A percentile compares a stretch with the other conserved stretches of the same genome.
These are phyloP conservation scores for Nicotiana rustica DNA, from an alignment of 305 asterid species.

Conservation along the genomic window DNA sequence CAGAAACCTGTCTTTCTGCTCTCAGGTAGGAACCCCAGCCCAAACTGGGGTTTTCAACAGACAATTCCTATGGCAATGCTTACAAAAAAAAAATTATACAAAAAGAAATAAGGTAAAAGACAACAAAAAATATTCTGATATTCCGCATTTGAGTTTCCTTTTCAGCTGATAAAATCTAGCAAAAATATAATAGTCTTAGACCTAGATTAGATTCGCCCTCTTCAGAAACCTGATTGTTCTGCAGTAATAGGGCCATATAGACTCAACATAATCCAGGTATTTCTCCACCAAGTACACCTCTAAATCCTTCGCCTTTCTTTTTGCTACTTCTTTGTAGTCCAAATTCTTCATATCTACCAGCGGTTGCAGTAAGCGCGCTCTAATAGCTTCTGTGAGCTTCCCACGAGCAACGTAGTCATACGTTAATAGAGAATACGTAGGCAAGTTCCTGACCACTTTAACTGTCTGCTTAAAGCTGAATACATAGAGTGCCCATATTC, in stretches of 20 bases:
- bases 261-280: conserved; percentile 76
- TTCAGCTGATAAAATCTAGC: conserved; percentile 3
- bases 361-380: conserved; percentile 57
- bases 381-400: conserved; percentile 63
- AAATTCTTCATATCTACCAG: conserved; percentile 54
- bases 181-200: conserved; percentile 10
- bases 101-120: not conserved
- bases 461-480: conserved; percentile 75
- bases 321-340: conserved; percentile 53
- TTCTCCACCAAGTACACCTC: conserved; percentile 60
- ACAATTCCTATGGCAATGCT: conserved; percentile 28
- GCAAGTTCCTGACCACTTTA: conserved; percentile 60
- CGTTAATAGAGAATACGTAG: conserved; percentile 52
- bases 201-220: conserved; percentile 79
- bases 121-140: conserved; percentile 12
- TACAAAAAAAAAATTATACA: conserved; percentile 20
- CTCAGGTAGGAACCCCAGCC: conserved; percentile 28
- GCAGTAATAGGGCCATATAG: conserved; percentile 90
- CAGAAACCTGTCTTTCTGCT: conserved; percentile 31
- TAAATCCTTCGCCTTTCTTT: conserved; percentile 54
- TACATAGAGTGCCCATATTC: conserved; percentile 62
- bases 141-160: conserved; percentile 18
- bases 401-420: conserved; percentile 58
- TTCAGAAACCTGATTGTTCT: conserved; percentile 83
- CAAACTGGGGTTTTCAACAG: conserved; percentile 29